Conservation (phyloP, 345 rosid genomes). For the Eucalyptus globulus region DNA sequence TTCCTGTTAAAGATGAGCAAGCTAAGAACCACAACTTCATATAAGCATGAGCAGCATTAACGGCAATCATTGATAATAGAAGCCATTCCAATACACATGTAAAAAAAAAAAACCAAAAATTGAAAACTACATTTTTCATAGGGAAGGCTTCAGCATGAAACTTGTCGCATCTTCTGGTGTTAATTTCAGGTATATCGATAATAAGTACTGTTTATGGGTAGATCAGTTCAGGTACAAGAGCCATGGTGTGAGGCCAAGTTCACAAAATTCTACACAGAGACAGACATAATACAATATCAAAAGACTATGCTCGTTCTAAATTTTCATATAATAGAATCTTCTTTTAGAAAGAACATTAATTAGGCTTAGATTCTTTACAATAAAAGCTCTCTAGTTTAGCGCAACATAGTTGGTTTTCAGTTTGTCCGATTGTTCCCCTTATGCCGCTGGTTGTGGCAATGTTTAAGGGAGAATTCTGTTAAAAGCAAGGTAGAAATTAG, state of each 20-base stretch:
- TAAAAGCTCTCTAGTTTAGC: neutral
- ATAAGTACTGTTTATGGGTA: neutral
- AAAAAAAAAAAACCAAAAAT: neutral
- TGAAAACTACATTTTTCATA: neutral
- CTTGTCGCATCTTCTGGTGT: neutral
- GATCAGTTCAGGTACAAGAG: neutral
- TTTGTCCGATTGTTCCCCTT: neutral
- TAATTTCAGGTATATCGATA: neutral
- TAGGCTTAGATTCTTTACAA: neutral
- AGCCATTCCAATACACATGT: neutral
- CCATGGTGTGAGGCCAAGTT: neutral
- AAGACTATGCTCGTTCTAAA: neutral
- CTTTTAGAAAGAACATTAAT: neutral
- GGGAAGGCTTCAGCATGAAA: neutral
- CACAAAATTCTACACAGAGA: neutral
- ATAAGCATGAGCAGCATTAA: neutral
- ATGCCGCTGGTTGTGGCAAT: neutral
- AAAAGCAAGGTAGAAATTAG: neutral
- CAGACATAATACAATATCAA: neutral
- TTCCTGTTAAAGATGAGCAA: constrained; percentile 35
- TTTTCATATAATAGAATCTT: neutral
- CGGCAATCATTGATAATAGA: neutral
- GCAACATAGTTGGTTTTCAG: neutral
- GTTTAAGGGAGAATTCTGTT: neutral
- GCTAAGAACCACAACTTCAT: neutral